Percentiles rank a stretch among this genome's conserved stretches.
phyloP scores from a whole-genome alignment of 2,329 filamentous ascomycete species.

The Cladosporium halotolerans region DNA sequence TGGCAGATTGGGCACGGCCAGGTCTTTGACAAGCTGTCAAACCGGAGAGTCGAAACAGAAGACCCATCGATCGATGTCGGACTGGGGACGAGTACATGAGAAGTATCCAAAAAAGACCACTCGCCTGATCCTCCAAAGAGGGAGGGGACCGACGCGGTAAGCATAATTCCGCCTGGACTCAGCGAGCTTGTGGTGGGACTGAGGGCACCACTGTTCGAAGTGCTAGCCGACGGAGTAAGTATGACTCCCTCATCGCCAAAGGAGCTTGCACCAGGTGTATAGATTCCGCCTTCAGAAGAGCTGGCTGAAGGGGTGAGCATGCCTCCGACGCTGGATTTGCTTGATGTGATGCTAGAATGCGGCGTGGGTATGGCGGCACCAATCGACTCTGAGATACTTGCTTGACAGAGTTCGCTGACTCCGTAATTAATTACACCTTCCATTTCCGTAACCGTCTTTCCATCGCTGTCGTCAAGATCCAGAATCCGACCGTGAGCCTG shows the following conservation, averaged over 20 bases:
- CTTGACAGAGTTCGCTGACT: too few species aligned
- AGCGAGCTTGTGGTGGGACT: background rate
- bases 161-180: background rate
- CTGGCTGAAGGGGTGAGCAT: background rate
- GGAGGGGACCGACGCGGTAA: background rate
- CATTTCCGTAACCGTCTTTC: too few species aligned
- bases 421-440: too few species aligned
- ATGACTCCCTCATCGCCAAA: background rate
- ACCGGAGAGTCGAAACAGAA: background rate
- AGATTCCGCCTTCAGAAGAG: background rate
- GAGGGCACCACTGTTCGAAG: background rate
- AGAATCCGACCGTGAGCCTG: background rate
- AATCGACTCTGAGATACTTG: too few species aligned
- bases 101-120: constrained; percentile 10
- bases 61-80: background rate
- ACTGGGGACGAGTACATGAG: background rate
- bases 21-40: background rate
- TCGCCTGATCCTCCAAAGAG: background rate
- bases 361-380: background rate
- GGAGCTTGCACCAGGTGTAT: background rate
- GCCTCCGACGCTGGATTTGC: background rate
- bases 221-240: background rate
- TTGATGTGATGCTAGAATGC: background rate
- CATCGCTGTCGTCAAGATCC: background rate
- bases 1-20: constrained; percentile 10